Percentiles rank a stretch among this genome's conserved stretches.
Evolutionary conservation across 2,329 filamentous ascomycete species (phyloP).

Genomic region (Colletotrichum gloeosporioides): DNA sequence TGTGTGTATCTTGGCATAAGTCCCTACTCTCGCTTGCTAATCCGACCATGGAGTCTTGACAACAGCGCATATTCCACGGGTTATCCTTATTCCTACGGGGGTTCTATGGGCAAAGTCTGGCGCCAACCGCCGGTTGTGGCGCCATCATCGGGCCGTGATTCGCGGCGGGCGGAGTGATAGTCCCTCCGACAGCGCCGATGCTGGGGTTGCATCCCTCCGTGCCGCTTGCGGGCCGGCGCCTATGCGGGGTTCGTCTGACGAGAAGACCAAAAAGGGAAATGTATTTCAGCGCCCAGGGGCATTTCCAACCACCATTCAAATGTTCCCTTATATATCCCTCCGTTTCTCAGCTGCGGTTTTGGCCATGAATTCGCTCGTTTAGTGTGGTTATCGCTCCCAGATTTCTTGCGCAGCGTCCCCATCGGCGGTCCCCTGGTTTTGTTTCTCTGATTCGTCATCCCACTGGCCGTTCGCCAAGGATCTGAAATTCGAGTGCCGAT

Average conservation of each 20-base stretch:
- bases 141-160: neutral
- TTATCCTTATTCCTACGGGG: neutral
- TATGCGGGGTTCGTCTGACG: neutral
- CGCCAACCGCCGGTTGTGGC: neutral
- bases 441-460: neutral
- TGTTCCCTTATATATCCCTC: too few relatives aligned
- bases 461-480: neutral
- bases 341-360: neutral
- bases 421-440: neutral
- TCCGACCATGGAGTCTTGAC: neutral
- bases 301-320: neutral
- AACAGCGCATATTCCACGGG: neutral
- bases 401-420: neutral
- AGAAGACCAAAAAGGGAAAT: neutral
- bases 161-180: neutral
- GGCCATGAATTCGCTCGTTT: neutral
- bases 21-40: neutral
- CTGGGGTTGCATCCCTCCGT: neutral
- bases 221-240: neutral
- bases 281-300: neutral
- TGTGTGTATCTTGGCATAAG: neutral
- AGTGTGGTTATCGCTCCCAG: neutral
- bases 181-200: neutral
- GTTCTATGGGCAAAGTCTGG: fast-evolving
- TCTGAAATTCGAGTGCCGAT: neutral